Base-by-base conservation (phyloP, 495 filamentous ascomycete species). In the Aeminium ludgeri region DNA sequence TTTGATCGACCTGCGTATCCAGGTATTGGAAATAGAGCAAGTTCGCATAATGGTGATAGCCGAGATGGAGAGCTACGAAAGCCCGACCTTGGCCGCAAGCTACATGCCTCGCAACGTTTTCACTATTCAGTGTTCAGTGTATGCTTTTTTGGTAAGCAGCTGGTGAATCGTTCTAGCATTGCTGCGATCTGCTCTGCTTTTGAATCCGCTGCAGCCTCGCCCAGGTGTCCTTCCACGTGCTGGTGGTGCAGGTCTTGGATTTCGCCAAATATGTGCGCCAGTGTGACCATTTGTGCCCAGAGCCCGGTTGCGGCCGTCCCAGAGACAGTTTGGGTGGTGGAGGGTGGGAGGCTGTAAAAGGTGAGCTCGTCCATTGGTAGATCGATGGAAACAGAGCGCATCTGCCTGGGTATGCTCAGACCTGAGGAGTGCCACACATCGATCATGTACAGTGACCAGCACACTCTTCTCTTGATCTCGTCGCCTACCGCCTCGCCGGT, bases 11-110 rank as follows among this genome's bases (percentile, higher is more conserved):
- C 43, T 40, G 46, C 39, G 36, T 43, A 38, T 64, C 60, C 4
- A 66, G 54, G 41, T 60, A 65, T 36, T 59, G 55, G 41, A 61
- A 66, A 49, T 59, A 65, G 8, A 66, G 59, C 32, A 66, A 54
- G 29, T 59, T 59, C 6, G 54, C 56, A 34, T 57, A 66, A 47
- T 66, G 54, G 29, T 64, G 60, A 43, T 62, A 66, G 6, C 63
- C 63, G 2, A 62, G 44, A 38, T 64, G 61, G 0, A 66, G 44
- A 3, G 63, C 59, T 1, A 58, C 55, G 34, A 64, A 63, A 13
- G 62, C 35, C 6, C 59, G 50, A 10, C 62, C 62, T 1, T 63
- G 56, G 4, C 60, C 63, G 32, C 52, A 46, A 7, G 52, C 43
- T 3, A 28, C 16, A 13, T 54, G 42, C 19, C 58, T 59, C 1